Evolutionary conservation across 176 grass and related monocot species (phyloP).

Genomic region (Aegilops tauschii): DNA sequence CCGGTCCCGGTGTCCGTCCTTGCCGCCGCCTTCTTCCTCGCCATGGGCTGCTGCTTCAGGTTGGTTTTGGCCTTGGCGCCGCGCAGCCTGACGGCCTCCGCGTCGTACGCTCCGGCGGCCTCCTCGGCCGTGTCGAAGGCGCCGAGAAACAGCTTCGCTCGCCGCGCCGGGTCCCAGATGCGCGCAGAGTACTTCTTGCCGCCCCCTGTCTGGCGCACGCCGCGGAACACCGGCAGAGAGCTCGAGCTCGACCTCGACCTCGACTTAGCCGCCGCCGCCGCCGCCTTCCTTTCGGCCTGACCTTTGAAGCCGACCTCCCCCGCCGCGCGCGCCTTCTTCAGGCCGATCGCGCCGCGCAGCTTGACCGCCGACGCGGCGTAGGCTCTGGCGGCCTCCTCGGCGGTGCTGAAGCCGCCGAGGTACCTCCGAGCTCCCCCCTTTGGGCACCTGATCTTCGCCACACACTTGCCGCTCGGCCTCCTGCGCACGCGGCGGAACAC

Average conservation of each 20-base stretch:
- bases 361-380: conserved; percentile 34
- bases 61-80: neutral
- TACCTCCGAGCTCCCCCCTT: neutral
- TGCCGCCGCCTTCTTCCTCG: too few species aligned
- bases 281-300: neutral
- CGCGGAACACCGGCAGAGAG: neutral
- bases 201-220: neutral
- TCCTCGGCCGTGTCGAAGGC: conserved; percentile 82
- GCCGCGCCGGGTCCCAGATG: neutral
- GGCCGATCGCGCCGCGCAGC: neutral
- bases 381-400: conserved; percentile 62
- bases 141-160: conserved; percentile 53
- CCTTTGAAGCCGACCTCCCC: neutral
- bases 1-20: too few species aligned
- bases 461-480: neutral
- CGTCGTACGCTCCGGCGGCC: conserved; percentile 10
- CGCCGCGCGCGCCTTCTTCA: neutral
- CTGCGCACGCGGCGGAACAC: neutral
- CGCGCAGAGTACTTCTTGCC: neutral
- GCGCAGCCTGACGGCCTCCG: neutral
- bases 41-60: neutral
- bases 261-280: neutral
- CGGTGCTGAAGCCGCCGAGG: conserved; percentile 75
- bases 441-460: neutral
- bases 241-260: neutral